Evolutionary conservation across 2,329 filamentous ascomycete genomes (phyloP), one percentile per base, ranked within the genome.

Genomic region (Aspergillus persii): DNA sequence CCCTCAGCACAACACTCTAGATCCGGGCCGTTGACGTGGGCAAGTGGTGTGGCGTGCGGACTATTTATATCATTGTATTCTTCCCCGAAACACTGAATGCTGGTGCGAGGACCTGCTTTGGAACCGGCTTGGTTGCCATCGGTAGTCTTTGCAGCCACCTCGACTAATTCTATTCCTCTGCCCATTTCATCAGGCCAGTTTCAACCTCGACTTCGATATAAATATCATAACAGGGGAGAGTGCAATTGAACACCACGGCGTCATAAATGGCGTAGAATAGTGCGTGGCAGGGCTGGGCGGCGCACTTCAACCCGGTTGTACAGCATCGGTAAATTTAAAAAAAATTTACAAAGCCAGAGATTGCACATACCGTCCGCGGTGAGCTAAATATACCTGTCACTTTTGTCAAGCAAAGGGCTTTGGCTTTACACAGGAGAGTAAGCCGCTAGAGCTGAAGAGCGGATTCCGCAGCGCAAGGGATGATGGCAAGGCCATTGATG

Each of bases 21-120:
- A 27, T 56, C 27, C 9, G 54, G 48, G 8, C 52, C 36, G 31
- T 47, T 50, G 27, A 61, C 58, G 18, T 53, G 33, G 11, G 36
- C 47, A 15, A 50, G 58, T 7, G 57, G 15, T 23, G 51, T 44
- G 18, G 46, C 52, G n/a, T 58, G 52, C 8, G 26, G 44, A 23
- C 44, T 47, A 47, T 47, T 41, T 6, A 41, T 41, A n/a, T n/a
- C 5, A 41, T 41, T 47, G 27, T 47, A 26, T 26, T 47, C 44
- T 18, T 47, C 26, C 8, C 44, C 44, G 8, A 47, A 26, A 11
- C 44, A 47, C 8, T 47, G 44, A 15, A 47, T 47, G 44, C 44
- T 47, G 8, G 44, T 47, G 44, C 2, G 44, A 47, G 44, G 44
- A 2, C 8, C 44, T 3, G 7, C 27, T 23, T 27, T 47, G 44